Conservation (phyloP, 2,329 filamentous ascomycete genomes). For the Huntiella savannae region DNA sequence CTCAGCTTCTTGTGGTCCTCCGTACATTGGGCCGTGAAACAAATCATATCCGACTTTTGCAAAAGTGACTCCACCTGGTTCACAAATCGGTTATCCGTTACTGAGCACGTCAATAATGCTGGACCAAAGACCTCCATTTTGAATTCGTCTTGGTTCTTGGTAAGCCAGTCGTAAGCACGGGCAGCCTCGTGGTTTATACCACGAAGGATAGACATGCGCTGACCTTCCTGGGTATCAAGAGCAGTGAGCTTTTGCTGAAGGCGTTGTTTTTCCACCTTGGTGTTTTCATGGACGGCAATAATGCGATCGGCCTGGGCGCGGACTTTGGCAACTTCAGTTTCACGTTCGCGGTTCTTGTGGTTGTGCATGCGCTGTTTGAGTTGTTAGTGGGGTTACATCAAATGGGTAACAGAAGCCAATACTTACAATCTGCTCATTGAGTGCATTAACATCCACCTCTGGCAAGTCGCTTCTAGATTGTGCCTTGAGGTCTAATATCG, state of each 20-base stretch:
- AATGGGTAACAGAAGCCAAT: not conserved
- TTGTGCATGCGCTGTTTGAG: slow-evolving; percentile 19
- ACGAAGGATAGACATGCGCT: slow-evolving; percentile 48
- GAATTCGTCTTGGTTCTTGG: slow-evolving; percentile 49
- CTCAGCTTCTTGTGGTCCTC: slow-evolving; percentile 60
- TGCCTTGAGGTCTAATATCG: slow-evolving; percentile 28
- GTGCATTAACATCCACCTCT: slow-evolving; percentile 49
- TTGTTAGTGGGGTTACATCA: slow-evolving; percentile 14
- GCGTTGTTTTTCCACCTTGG: slow-evolving; percentile 13
- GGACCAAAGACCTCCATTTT: slow-evolving; percentile 64
- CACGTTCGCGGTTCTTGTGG: slow-evolving; percentile 32
- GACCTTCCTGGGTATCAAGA: slow-evolving; percentile 57
- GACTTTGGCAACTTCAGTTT: slow-evolving; percentile 26
- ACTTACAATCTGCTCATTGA: slow-evolving; percentile 55
- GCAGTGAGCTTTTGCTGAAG: slow-evolving; percentile 31
- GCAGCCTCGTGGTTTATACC: slow-evolving; percentile 42
- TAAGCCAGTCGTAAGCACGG: slow-evolving; percentile 65
- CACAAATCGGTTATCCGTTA: slow-evolving; percentile 52
- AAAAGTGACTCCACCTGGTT: slow-evolving; percentile 35
- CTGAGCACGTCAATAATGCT: slow-evolving; percentile 58
- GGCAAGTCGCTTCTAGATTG: slow-evolving; percentile 41
- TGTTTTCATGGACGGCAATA: slow-evolving; percentile 12
- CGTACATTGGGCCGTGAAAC: slow-evolving; percentile 57
- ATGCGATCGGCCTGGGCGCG: slow-evolving; percentile 24
- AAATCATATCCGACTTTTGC: slow-evolving; percentile 33